These are phyloP conservation scores for Smallanthus sonchifolius DNA, from an alignment of 129 eudicot genomes.

Conservation along the genomic window DNA sequence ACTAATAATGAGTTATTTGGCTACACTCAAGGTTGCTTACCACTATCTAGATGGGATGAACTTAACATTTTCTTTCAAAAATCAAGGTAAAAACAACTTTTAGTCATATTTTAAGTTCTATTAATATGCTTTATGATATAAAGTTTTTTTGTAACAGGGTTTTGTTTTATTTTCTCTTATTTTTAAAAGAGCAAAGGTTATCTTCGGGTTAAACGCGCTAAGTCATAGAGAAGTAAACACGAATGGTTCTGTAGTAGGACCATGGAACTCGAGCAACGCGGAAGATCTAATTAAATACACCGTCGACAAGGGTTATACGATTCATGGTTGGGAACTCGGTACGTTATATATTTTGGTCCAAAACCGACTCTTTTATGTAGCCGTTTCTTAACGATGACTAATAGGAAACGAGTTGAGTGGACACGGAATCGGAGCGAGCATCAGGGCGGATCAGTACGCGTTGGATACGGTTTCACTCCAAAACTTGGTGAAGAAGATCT, in stretches of 20 bases:
- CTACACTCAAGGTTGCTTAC: conserved; percentile 67
- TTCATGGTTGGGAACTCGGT: conserved; percentile 94
- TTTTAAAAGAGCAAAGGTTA: conserved; percentile 49
- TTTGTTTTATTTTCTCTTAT: conserved; percentile 30
- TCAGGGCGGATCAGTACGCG: conserved; percentile 64
- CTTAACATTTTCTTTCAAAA: conserved; percentile 61
- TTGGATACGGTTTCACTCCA: conserved; percentile 43
- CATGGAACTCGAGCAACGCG: conserved; percentile 72
- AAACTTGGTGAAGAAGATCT: conserved; percentile 46
- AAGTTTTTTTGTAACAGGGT: conserved; percentile 34
- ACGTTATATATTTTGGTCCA: conserved; percentile 6
- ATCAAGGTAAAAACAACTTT: conserved; percentile 47
- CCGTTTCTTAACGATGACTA: not conserved
- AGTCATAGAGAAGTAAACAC: conserved; percentile 36
- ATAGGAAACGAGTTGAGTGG: conserved; percentile 86
- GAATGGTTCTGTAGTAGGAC: conserved; percentile 43
- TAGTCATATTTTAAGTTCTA: not conserved
- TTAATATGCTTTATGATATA: conserved; percentile 19
- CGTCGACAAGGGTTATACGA: conserved; percentile 41
- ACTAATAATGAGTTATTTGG: conserved; percentile 44
- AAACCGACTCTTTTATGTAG: not conserved
- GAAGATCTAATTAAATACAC: conserved; percentile 54
- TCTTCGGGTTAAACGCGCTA: conserved; percentile 70
- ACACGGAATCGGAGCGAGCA: conserved; percentile 52
- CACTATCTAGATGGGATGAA: conserved; percentile 82